Evolutionary conservation across 805 yeast species (phyloP), one percentile per base, ranked within the genome.

Genomic region (Metschnikowia colocasiae): DNA sequence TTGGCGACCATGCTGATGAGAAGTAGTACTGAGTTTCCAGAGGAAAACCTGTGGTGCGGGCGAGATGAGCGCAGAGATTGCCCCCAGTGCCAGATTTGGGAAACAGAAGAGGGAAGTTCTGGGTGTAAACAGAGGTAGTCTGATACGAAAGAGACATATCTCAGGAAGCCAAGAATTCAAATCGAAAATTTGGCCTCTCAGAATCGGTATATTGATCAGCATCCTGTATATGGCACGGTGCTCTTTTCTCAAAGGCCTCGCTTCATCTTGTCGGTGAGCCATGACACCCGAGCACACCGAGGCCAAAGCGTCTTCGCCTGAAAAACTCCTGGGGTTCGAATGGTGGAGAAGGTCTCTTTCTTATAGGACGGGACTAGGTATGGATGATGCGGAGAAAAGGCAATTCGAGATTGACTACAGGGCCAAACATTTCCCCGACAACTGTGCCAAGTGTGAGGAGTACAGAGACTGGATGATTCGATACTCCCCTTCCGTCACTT

Each of bases 401-500:
- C 77, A 73, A 51, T 87, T 82, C 59, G 88, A 83, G 58, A 66
- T 69, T 39, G 91, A 85, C 57, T 73, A 65, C 55, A 73, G 74
- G 45, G 61, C 61, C 42, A 65, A 72, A 46, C 65, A 73, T 45
- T 56, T 61, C 22, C 74, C 75, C 13, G 58, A 68, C 19, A 79
- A 83, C 54, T 91, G 98, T 64, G 66, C 67, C 19, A 64, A 71
- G 48, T 92, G 99, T 67, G 79, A 83, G 50, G 85, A 83, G 55
- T 79, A 83, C 61, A 73, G 87, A 54, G 87, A 87, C 57, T 91
- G 95, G 89, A 81, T 88, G 65, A 59, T 94, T 51, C 68, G 73
- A 25, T 85, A 81, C 59, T 85, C 94, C 1, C 99, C 99, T 2
- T 81, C 86, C 3, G 95, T 92, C 30, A 72, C 79, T 27, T 94